Conservation (phyloP, 441 rosid genomes). For the Daphne laureola region DNA sequence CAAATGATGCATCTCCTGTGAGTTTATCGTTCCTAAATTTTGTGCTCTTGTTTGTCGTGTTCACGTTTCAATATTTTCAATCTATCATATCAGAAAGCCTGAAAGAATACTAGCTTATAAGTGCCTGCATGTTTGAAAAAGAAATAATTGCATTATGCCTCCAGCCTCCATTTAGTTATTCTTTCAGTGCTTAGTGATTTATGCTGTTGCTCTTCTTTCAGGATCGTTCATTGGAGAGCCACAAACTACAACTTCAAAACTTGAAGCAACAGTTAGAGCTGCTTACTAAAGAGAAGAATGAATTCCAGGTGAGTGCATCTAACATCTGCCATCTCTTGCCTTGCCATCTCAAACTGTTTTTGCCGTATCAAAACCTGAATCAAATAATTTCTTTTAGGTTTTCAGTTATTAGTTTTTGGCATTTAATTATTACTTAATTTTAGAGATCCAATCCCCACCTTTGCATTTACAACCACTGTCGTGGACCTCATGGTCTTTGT, state of each 20-base stretch:
- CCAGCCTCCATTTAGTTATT: not conserved
- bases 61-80: too few relatives aligned
- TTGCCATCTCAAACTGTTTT: not conserved
- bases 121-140: too few relatives aligned
- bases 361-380: not conserved
- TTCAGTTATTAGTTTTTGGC: not conserved
- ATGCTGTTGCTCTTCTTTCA: slow-evolving; percentile 13
- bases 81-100: too few relatives aligned
- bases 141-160: too few relatives aligned
- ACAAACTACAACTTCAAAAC: slow-evolving; percentile 40
- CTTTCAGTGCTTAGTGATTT: not conserved
- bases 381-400: not conserved
- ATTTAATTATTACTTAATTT: not conserved
- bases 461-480: not conserved
- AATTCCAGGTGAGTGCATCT: slow-evolving; percentile 49
- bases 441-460: not conserved
- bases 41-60: not conserved
- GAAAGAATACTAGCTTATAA: too few relatives aligned
- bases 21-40: slow-evolving; percentile 28
- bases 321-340: not conserved
- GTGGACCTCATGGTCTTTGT: slow-evolving; percentile 1
- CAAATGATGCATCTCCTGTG: slow-evolving; percentile 43
- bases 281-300: slow-evolving; percentile 45
- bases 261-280: slow-evolving; percentile 53
- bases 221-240: slow-evolving; percentile 27